Base-by-base conservation (phyloP, 139 green algal species). In the Chlamydomonas incerta region DNA sequence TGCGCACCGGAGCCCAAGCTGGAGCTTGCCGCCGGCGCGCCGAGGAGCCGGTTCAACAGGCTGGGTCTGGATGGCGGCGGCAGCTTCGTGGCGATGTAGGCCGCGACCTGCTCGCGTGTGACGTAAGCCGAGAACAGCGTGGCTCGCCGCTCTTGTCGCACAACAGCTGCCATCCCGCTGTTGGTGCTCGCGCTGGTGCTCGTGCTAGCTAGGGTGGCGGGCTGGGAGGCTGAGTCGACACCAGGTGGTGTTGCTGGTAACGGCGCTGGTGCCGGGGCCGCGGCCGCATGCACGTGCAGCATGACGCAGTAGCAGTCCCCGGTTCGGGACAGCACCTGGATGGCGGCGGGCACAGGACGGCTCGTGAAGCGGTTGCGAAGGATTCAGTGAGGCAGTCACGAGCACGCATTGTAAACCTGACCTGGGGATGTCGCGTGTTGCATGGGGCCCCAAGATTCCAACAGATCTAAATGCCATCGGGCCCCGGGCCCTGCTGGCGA, bases 261-360 rank as follows among this genome's bases (percentile, higher is more conserved):
- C 31, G 60, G 8, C 3, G 26, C 18, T 33, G 60, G 2, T 67
- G 60, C 11, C 62, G 88, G 82, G 29, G 88, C 72, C 3, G 70
- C 58, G 18, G 77, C 88, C 0, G 80, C 73, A 1, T 90, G 62
- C 1, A 89, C 92, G 69, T 93, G 93, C 24, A 95, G 81, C 72
- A 95, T 85, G 5, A 95, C 92, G 62, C 88, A 94, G 80, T 93
- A 95, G 80, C 92, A 95, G 63, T 94, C 87, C 28, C 89, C 88
- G 21, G 65, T 50, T 35, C 88, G 69, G 24, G 79, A 80, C 18
- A 94, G 77, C 0, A 94, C 87, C 91, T 81, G 92, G 58, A 17
- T 71, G 60, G 28, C 24, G 41, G 29, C 24, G n/a, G 29, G 34
- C 34, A 34, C 29, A 35, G 70, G 84, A 15, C 37, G 74, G n/a